Base-by-base conservation (phyloP, 2,329 filamentous ascomycete genomes). In the Teratosphaeria zuluensis region DNA sequence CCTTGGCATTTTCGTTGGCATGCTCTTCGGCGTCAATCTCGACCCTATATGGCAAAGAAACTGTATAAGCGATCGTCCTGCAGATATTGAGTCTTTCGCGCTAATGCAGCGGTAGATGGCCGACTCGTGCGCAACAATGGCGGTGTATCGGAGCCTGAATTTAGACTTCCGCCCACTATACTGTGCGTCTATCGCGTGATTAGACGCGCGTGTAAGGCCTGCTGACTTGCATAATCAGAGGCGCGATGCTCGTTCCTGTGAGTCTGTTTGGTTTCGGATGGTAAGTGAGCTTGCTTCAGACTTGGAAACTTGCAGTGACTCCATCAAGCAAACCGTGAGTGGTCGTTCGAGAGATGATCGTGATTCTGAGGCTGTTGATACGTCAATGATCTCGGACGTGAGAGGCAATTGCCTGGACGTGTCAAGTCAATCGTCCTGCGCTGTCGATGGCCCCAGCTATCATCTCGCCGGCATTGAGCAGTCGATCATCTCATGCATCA, bases 71-170 rank as follows among this genome's bases (percentile, higher is more conserved):
- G 32, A 51, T 31, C 19, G 11, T 21, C 24, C 16, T 53, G 51
- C 52, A 28, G 54, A 11, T 24, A 24, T 33, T 53, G 51, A 32
- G 19, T 53, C 32, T 53, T 56, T 46, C 33, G 51, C 51, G 54
- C 54, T 56, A 54, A 51, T 16, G 30, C 52, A 32, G 53, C 42
- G 57, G 4, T 38, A 67, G 66, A 88, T 64, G 70, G 66, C 12
- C 74, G 77, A 52, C 80, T 92, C 61, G 79, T 86, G 58, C 76
- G 74, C 58, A 70, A 71, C 75, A 80, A 67, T 75, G 82, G 57
- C 58, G 83, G 81, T 5, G 77, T 81, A 54, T 87, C 84, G 60
- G 90, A 96, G 77, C 92, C 92, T 8, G 92, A 96, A 75, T 95
- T 88, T 75, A 84, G 90, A 61, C 81, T 96, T 35, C 88, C 90